Conservation (phyloP, 2,329 filamentous ascomycete species). For the Mycosphaerella sp. region DNA sequence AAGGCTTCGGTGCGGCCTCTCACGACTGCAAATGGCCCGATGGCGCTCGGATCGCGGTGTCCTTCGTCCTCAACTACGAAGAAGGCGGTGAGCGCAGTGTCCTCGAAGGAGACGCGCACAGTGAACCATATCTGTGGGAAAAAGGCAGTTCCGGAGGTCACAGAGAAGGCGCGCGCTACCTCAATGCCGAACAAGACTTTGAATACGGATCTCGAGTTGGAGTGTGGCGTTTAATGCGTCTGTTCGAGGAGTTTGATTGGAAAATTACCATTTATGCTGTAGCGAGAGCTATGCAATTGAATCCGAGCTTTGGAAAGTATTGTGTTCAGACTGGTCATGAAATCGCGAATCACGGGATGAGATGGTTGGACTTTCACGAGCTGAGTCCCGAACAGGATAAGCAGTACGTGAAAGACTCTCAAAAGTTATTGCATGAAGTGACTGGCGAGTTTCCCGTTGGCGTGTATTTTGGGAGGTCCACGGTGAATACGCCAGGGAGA, state of each 20-base stretch:
- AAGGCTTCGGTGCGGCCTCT: constrained; percentile 26
- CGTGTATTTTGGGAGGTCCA: constrained; percentile 47
- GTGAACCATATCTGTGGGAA: constrained; percentile 39
- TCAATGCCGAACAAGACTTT: constrained; percentile 45
- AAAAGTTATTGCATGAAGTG: constrained; percentile 32
- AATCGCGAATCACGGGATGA: constrained; percentile 39
- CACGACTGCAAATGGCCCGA: constrained; percentile 38
- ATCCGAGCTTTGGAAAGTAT: constrained; percentile 38
- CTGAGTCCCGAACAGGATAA: not conserved
- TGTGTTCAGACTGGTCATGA: constrained; percentile 40
- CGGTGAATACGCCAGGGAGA: constrained; percentile 42
- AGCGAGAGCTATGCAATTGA: constrained; percentile 38
- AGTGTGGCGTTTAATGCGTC: constrained; percentile 38
- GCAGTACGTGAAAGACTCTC: not conserved
- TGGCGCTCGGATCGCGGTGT: constrained; percentile 23
- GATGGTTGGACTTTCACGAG: constrained; percentile 41
- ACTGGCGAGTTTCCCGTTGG: constrained; percentile 45
- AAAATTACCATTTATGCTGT: constrained; percentile 42
- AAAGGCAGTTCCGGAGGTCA: constrained; percentile 28
- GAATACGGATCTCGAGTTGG: constrained; percentile 36
- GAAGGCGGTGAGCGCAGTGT: constrained; percentile 40
- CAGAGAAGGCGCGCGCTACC: constrained; percentile 33
- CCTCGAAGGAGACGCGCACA: constrained; percentile 37
- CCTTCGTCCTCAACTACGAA: constrained; percentile 45
- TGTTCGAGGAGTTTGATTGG: constrained; percentile 41